Evolutionary conservation across 2,329 filamentous ascomycete species (phyloP), one percentile per base, ranked within the genome.

Genomic region (Ilyonectria destructans): DNA sequence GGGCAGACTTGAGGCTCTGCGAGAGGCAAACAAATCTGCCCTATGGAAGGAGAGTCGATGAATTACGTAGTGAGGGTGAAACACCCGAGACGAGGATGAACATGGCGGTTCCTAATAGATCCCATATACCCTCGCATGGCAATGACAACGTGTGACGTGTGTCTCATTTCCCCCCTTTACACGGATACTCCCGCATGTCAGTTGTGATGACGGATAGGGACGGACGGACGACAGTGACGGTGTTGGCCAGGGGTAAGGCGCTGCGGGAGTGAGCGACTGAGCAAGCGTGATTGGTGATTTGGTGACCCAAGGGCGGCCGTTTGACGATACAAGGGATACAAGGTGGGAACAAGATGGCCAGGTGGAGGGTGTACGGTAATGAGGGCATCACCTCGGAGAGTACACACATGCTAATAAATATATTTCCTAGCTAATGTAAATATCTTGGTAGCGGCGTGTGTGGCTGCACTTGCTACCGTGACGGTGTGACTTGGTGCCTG

Each of bases 391-490:
- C 5, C 26, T 26, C 26, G 26, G 26, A 26, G 26, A 26, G 26
- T 26, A 5, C 26, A 26, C 26, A 26, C 31, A 33, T 9, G 31
- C 31, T 33, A 33, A 33, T 12, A 33, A 33, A 33, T 33, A 12
- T 4, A 9, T 33, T 33, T 9, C 8, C 31, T 33, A 33, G 31
- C 31, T 33, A 33, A 9, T 9, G 9, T 33, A 10, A 33, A 33
- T 33, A 26, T 33, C 31, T 33, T 33, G 31, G 31, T 33, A 33
- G 31, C 31, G 31, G 31, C 40, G 40, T 43, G n/a, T 43, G 54
- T 26, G 61, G 55, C 54, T 49, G 46, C 54, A 57, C 48, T 48
- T 65, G 56, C 56, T 52, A 59, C 62, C 23, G 48, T 58, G 55
- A 65, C 56, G 48, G 62, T 55, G 37, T 46, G 55, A 57, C 45